A percentile compares a stretch with the other conserved stretches of the same genome.
Conservation (phyloP, 2,329 filamentous ascomycete genomes). For the Westerdykella ornata region DNA sequence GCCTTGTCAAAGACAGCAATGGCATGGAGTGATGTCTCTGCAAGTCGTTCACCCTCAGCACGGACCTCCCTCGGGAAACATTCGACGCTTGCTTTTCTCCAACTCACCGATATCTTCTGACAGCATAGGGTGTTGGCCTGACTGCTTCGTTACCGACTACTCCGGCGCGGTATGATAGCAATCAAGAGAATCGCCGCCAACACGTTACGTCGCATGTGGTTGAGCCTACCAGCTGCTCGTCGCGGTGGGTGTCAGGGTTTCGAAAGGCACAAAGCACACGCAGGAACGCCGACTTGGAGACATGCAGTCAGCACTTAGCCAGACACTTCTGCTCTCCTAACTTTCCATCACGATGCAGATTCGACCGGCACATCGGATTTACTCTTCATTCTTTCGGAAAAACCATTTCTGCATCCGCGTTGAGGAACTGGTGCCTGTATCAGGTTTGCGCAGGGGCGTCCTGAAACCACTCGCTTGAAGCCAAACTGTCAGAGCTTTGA, state of each 20-base stretch:
- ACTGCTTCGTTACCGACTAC: too few relatives aligned
- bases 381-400: neutral
- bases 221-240: neutral
- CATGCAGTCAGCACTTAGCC: neutral
- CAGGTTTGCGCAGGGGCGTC: slow-evolving; percentile 10
- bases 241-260: slow-evolving; percentile 13
- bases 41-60: too few relatives aligned
- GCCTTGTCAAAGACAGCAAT: too few relatives aligned
- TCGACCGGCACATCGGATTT: too few relatives aligned
- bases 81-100: too few relatives aligned
- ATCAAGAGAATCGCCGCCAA: too few relatives aligned
- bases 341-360: neutral
- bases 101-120: too few relatives aligned
- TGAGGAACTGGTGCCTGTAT: slow-evolving; percentile 15
- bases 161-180: too few relatives aligned
- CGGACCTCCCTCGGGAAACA: too few relatives aligned
- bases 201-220: too few relatives aligned
- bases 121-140: too few relatives aligned
- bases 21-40: too few relatives aligned
- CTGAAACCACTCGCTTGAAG: slow-evolving; percentile 11
- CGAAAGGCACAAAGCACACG: slow-evolving; percentile 3
- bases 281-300: slow-evolving; percentile 7
- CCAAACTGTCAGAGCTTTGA: slow-evolving; percentile 6
- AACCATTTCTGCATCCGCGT: slow-evolving; percentile 3
- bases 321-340: neutral